Percentiles rank a stretch among this genome's conserved stretches.
Conservation (phyloP, 2,329 filamentous ascomycete species). For the Aspergillus pseudoviridinutans region DNA sequence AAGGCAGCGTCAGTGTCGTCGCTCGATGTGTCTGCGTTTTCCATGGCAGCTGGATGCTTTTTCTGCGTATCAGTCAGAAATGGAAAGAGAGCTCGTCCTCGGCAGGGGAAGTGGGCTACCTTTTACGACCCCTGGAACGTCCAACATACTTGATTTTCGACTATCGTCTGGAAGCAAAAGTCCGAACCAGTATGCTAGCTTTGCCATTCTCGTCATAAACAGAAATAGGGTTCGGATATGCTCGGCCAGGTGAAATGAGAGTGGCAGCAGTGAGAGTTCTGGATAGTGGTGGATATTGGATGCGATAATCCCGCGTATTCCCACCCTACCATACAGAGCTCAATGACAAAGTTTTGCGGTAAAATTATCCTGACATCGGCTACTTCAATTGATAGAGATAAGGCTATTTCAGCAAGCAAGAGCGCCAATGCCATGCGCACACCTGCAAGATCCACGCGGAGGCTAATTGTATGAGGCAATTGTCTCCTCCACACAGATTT, state of each 20-base stretch:
- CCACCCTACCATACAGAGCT: too few relatives aligned
- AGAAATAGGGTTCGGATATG: too few relatives aligned
- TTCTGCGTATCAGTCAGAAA: neutral
- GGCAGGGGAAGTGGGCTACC: neutral
- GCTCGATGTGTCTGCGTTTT: neutral
- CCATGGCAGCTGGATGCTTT: neutral
- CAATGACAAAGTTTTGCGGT: neutral
- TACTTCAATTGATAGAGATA: neutral
- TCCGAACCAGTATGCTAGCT: too few relatives aligned
- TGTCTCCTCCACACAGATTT: constrained; percentile 5
- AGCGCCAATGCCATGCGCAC: neutral
- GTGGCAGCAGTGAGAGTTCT: too few relatives aligned
- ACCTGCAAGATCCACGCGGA: neutral
- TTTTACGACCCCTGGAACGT: too few relatives aligned
- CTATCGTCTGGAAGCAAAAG: too few relatives aligned
- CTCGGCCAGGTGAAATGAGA: too few relatives aligned
- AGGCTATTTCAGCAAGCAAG: neutral
- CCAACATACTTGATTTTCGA: too few relatives aligned
- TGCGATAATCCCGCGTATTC: too few relatives aligned
- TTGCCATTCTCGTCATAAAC: too few relatives aligned
- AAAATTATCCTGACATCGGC: too few relatives aligned
- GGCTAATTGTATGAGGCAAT: constrained; percentile 5
- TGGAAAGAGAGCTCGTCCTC: neutral
- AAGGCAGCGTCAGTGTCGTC: neutral
- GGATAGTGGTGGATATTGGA: too few relatives aligned